Base-by-base conservation (phyloP, 306 rosid genomes). In the Vigna reflexopilosa region DNA sequence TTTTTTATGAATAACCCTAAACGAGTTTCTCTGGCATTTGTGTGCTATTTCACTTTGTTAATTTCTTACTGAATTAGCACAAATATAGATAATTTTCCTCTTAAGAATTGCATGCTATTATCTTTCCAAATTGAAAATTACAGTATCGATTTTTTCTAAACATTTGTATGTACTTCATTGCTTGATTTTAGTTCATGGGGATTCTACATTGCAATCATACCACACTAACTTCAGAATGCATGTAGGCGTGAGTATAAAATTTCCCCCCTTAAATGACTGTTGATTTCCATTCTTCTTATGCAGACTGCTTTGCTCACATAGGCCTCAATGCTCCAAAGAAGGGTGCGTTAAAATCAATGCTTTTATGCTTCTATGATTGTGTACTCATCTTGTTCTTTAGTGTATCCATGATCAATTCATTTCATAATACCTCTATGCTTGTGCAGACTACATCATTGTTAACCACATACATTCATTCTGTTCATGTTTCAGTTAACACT, bases 261-360 rank as follows among this genome's bases (percentile, higher is more conserved):
- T 26, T 10, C 15, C 51, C 58, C 34, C 52, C 6, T 77, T 5
- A 61, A 51, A 52, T 48, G 51, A 56, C 36, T 73, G 52, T 55
- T 79, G 50, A 79, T 52, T 44, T 57, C 63, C 79, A 69, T 80
- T 80, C 68, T 72, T 19, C 7, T 62, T 48, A 38, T 88, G 85
- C 92, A 94, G 96, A 50, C 77, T 94, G 94, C 82, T 91, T 90
- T 87, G 91, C 98, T 63, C 88, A 86, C 72, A 2, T 79, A 3
- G 83, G 69, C 54, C 42, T 78, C 22, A 84, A 88, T 79, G 84
- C 87, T 52, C 17, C 83, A 26, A 70, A 34, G 67, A 77, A 24
- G 84, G 94, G 98, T 94, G 86, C 57, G 47, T 44, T 44, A 19
- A 22, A 67, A 67, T 48, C 17, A 24, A 68, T 73, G 57, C 9